Percentiles rank a stretch among this genome's conserved stretches.
Conservation (phyloP, 192 early-diverging fungal species). For the Linnemannia elongata region DNA sequence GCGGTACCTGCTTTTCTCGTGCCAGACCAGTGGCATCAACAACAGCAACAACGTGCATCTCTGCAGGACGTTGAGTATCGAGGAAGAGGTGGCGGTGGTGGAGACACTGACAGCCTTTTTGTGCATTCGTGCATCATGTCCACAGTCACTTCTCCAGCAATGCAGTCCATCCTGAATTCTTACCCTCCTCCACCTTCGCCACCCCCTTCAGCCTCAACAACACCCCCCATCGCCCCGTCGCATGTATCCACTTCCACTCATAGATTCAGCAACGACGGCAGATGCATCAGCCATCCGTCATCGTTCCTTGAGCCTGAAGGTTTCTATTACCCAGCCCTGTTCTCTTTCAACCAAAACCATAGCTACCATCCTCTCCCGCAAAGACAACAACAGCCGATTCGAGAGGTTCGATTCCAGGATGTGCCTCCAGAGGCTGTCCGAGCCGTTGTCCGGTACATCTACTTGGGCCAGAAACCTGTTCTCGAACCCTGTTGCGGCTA, state of each 20-base stretch:
- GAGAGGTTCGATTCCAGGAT: conserved; percentile 41
- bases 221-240: not conserved
- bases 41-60: not conserved
- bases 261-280: not conserved
- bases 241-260: not conserved
- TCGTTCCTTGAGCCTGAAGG: not conserved
- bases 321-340: not conserved
- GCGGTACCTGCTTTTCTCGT: not conserved
- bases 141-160: conserved; percentile 4
- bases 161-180: conserved; percentile 15
- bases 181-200: not conserved
- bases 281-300: not conserved
- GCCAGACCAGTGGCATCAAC: not conserved
- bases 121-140: conserved; percentile 35
- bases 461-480: conserved; percentile 19
- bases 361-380: not conserved
- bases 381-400: conserved; percentile 5
- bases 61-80: too few relatives aligned
- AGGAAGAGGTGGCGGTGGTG: not conserved
- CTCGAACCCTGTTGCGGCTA: conserved; percentile 23
- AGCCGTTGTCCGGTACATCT: conserved; percentile 32
- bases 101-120: not conserved
- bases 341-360: not conserved
- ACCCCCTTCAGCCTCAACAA: not conserved
- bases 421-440: conserved; percentile 26